A percentile compares a stretch with the other conserved stretches of the same genome.
Evolutionary conservation across 2,329 filamentous ascomycete species (phyloP).

Genomic region (Aspergillus phoenicis): DNA sequence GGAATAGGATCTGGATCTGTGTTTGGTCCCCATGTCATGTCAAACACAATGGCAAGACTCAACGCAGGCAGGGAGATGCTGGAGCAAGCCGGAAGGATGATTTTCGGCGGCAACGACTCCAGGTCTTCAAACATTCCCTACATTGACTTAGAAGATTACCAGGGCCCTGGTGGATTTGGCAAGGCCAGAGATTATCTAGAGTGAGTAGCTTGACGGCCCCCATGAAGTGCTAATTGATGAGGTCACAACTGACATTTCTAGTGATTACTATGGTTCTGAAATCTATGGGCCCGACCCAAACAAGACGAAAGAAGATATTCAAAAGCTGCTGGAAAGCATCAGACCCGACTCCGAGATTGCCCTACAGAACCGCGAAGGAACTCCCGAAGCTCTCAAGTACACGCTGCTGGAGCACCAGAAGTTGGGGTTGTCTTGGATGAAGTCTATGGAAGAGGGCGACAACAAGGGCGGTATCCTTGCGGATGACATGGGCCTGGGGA

Average conservation of each 20-base stretch:
- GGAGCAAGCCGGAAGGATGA: conserved; percentile 15
- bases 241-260: conserved; percentile 14
- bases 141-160: background rate
- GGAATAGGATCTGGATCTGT: conserved; percentile 5
- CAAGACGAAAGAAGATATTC: conserved; percentile 66
- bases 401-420: conserved; percentile 80
- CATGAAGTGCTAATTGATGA: background rate
- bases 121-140: conserved; percentile 5
- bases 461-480: conserved; percentile 76
- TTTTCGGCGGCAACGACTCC: conserved; percentile 9
- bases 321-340: conserved; percentile 71
- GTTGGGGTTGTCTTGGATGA: conserved; percentile 75
- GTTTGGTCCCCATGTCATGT: conserved; percentile 21
- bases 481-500: conserved; percentile 82
- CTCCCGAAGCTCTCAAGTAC: conserved; percentile 68
- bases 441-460: conserved; percentile 69
- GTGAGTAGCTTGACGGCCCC: conserved; percentile 9
- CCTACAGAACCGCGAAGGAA: conserved; percentile 65
- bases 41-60: conserved; percentile 25
- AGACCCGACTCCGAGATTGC: conserved; percentile 69
- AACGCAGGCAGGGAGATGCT: conserved; percentile 19
- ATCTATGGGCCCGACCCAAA: conserved; percentile 43
- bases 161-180: conserved; percentile 3
- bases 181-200: conserved; percentile 11
- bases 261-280: conserved; percentile 24